Evolutionary conservation across 805 yeast species (phyloP), one percentile per base, ranked within the genome.

Genomic region (Zygotorulaspora sp.): DNA sequence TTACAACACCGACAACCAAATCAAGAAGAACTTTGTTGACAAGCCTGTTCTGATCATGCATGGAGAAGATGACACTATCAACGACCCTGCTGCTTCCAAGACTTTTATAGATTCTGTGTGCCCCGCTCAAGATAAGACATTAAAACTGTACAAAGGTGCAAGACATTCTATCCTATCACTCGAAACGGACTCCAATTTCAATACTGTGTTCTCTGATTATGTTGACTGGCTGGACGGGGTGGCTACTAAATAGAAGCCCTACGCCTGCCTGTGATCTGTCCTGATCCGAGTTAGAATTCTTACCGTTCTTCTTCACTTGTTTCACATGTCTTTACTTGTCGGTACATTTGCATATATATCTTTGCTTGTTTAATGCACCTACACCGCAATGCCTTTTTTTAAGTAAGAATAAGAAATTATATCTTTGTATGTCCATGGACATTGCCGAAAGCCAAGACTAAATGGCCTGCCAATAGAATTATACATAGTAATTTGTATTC

Each of bases 1-100:
- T 24, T 54, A 66, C 5, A 60, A 66, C 3, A 55, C 58, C 27
- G 69, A 65, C 36, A 47, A 64, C 2, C 37, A 43, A 22, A 58
- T 64, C 30, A 60, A 65, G 38, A 57, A 60, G 30, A 58, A 65
- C 5, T 53, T 41, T 34, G 41, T 29, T 6, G 52, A 66, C 6
- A 64, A 70, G 8, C 77, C 84, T 0, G 50, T 82, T 3, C 55
- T 79, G 20, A 61, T 83, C 8, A 48, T 75, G 29, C 90, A 83
- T 55, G 88, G 90, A 20, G 63, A 66, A 6, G 62, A 58, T n/a
- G 94, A 84, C 55, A 60, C 68, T 24, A 70, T 83, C 48, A 83
- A 81, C 55, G 76, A 72, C 55, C 58, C 66, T 26, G 59, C 65
- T 12, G 77, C 72, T 4, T 65, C 80, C 13, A 55, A 65, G 40